A percentile compares a stretch with the other conserved stretches of the same genome.
These are phyloP conservation scores for Eucalyptus cladocalyx DNA, from an alignment of 345 rosid species.

Conservation along the genomic window DNA sequence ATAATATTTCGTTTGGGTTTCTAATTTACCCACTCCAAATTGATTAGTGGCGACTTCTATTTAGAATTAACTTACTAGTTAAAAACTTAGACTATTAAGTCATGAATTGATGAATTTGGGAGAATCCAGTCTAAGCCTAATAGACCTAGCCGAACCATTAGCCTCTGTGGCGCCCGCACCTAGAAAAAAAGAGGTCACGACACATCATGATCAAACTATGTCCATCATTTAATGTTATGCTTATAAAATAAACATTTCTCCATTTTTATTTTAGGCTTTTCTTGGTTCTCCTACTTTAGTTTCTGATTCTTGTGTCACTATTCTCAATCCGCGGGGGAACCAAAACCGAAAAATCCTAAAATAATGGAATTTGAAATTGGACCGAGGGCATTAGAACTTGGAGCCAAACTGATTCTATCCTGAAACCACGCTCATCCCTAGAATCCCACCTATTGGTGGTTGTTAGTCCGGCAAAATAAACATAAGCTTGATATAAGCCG, in stretches of 20 bases:
- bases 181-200: too few relatives aligned
- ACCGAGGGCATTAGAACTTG: not conserved
- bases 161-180: rapidly evolving
- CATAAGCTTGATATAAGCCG: not conserved
- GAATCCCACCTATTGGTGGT: not conserved
- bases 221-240: not conserved
- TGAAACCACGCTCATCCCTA: too few relatives aligned
- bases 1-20: too few relatives aligned
- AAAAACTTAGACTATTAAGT: too few relatives aligned
- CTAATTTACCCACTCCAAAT: rapidly evolving
- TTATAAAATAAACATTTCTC: not conserved
- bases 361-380: not conserved
- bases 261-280: not conserved
- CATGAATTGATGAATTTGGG: rapidly evolving
- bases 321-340: not conserved
- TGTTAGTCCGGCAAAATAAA: not conserved
- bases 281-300: not conserved
- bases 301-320: too few relatives aligned
- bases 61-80: too few relatives aligned
- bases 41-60: too few relatives aligned
- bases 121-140: too few relatives aligned
- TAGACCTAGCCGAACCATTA: too few relatives aligned
- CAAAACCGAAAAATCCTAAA: not conserved
- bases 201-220: not conserved
- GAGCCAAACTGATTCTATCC: too few relatives aligned